Evolutionary conservation across 345 rosid species (phyloP).

Genomic region (Gossypium stocksii): DNA sequence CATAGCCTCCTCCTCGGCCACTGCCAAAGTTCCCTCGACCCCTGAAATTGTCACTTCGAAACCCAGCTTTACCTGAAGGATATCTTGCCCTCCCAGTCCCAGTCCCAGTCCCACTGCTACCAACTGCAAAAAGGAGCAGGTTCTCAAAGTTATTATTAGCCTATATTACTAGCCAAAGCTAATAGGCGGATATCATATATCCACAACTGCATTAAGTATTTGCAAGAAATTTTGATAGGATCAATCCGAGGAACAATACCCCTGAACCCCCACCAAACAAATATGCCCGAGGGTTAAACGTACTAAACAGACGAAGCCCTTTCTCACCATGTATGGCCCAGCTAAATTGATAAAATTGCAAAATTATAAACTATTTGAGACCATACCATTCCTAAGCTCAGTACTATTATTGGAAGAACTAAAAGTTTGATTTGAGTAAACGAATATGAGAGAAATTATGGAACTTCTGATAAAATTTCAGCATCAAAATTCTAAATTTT

Average conservation of each 20-base stretch:
- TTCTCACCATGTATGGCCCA: neutral
- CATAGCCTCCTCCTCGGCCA: constrained; percentile 44
- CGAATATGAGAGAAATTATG: neutral
- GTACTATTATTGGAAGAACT: neutral
- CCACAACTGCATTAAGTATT: neutral
- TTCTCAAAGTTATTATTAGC: neutral
- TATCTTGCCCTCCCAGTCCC: constrained; percentile 33
- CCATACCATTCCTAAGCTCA: neutral
- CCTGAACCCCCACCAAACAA: neutral
- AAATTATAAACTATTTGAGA: neutral
- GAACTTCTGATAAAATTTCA: neutral
- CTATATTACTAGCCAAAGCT: neutral
- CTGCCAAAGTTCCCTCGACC: constrained; percentile 42
- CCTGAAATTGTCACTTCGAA: constrained; percentile 48
- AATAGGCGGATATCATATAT: neutral
- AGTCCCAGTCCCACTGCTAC: constrained; percentile 26
- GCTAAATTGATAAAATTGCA: neutral
- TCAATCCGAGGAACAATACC: neutral
- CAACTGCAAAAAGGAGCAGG: constrained; percentile 23
- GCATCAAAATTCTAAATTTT: constrained; percentile 5
- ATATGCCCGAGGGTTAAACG: neutral
- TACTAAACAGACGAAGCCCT: neutral
- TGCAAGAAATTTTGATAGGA: neutral
- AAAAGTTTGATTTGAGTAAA: neutral
- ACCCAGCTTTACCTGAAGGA: constrained; percentile 40